Evolutionary conservation across 1,284 basidiomycete species (phyloP), one percentile per base, ranked within the genome.

Genomic region (Cystobasidiaceae sp.): DNA sequence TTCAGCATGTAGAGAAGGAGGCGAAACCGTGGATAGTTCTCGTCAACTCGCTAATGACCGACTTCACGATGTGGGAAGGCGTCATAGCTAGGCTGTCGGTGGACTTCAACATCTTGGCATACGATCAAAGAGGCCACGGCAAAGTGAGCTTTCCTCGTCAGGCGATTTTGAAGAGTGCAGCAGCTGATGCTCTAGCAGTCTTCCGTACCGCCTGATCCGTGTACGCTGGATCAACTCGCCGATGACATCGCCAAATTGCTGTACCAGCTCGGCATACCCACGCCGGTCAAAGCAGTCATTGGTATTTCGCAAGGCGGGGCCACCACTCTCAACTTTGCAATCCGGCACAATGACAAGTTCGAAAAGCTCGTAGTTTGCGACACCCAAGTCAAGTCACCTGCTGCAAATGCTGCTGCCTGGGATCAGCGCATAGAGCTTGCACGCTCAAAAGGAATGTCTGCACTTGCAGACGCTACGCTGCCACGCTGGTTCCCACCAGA

Each of bases 291-390:
- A 51, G 73, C 78, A 43, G 71, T 79, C 37, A 76, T 79, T 57
- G 78, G 78, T 9, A 77, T 79, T 19, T 78, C 77, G 8, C 78
- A 79, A 68, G 78, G 78, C 25, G 78, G 78, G n/a, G 78, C 78
- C 6, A 79, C 78, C 2, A 71, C 77, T 1, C 71, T 79, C 21
- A 71, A 75, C 7, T 77, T 79, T 61, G 76, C 74, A 5, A 71
- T 77, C n/a, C 66, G 71, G 25, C 77, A 79, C 67, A 68, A 76
- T 0, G 61, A 71, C 8, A 68, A 74, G 15, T 73, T 74, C 57
- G 63, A 72, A 28, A 70, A 72, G 52, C 61, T 79, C 50, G 67
- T 79, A 28, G 75, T 75, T 1, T 79, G 78, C 71, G 78, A 79
- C 67, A 79, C 78, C 1, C 78, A 79, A 66, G 74, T 78, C 62